A percentile compares a stretch with the other conserved stretches of the same genome.
phyloP scores from a whole-genome alignment of 306 rosid genomes.

The Styphnolobium japonicum region DNA sequence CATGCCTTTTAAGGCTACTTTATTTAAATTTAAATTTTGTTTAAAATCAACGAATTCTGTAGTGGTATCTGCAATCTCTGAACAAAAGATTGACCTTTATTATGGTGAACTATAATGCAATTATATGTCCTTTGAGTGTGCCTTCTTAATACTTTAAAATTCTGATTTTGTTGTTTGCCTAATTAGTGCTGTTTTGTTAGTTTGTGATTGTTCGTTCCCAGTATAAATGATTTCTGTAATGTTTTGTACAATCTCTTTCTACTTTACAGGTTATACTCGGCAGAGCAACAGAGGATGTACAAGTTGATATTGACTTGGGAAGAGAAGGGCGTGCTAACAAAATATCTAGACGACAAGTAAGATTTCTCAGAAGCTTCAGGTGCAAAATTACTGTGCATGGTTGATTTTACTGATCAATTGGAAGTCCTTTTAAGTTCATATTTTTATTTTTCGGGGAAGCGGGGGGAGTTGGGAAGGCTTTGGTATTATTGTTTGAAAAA shows the following conservation, averaged over 20 bases:
- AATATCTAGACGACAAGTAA: conserved; percentile 84
- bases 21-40: neutral
- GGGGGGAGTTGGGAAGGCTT: neutral
- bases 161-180: conserved; percentile 13
- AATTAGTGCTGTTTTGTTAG: neutral
- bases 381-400: conserved; percentile 11
- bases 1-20: neutral
- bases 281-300: conserved; percentile 58
- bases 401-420: conserved; percentile 25
- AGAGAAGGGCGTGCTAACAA: conserved; percentile 64
- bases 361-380: conserved; percentile 25
- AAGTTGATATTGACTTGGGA: conserved; percentile 81
- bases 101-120: conserved; percentile 5
- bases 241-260: conserved; percentile 25
- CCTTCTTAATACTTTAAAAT: conserved; percentile 5
- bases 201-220: conserved; percentile 26
- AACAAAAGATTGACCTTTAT: neutral
- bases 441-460: neutral
- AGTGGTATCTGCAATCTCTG: conserved; percentile 3
- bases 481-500: neutral
- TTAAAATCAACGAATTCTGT: neutral
- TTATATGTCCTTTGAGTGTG: neutral
- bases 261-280: conserved; percentile 72
- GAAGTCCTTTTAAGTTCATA: conserved; percentile 1
- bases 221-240: conserved; percentile 20